Evolutionary conservation across 345 rosid genomes (phyloP).

Genomic region (Populus pruinosa): DNA sequence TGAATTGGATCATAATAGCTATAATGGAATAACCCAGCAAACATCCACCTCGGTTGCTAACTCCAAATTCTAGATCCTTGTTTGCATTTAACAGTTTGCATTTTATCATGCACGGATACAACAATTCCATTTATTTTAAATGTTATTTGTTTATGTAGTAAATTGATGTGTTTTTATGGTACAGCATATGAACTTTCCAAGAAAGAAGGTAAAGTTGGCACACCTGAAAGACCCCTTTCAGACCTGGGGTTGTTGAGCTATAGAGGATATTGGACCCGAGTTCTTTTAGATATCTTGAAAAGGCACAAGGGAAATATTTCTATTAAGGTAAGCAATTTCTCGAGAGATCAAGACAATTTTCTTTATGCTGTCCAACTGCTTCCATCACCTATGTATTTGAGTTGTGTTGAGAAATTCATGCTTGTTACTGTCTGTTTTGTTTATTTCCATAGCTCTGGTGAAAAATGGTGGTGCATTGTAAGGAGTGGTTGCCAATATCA

Average conservation of each 20-base stretch:
- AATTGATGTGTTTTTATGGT: slow-evolving; percentile 19
- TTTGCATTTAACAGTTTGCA: neutral
- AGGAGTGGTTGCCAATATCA: neutral
- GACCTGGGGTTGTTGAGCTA: slow-evolving; percentile 95
- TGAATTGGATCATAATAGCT: neutral
- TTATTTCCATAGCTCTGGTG: neutral
- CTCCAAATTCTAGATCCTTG: neutral
- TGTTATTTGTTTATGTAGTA: neutral
- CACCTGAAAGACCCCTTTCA: slow-evolving; percentile 98
- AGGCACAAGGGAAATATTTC: slow-evolving; percentile 98
- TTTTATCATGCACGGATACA: neutral
- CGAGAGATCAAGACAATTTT: neutral
- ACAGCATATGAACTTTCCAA: slow-evolving; percentile 98
- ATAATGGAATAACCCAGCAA: neutral
- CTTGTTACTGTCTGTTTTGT: neutral
- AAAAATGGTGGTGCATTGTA: neutral
- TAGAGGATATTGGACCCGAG: slow-evolving; percentile 97
- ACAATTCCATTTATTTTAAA: neutral
- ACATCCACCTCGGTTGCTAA: neutral
- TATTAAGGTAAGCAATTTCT: slow-evolving; percentile 59
- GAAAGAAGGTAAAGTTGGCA: slow-evolving; percentile 98
- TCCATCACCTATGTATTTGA: neutral
- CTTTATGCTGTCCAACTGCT: slow-evolving; percentile 2
- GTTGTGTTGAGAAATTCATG: neutral
- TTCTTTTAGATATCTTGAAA: slow-evolving; percentile 90